These are phyloP conservation scores for Geranium rotundifolium DNA, from an alignment of 345 rosid species.

Conservation along the genomic window DNA sequence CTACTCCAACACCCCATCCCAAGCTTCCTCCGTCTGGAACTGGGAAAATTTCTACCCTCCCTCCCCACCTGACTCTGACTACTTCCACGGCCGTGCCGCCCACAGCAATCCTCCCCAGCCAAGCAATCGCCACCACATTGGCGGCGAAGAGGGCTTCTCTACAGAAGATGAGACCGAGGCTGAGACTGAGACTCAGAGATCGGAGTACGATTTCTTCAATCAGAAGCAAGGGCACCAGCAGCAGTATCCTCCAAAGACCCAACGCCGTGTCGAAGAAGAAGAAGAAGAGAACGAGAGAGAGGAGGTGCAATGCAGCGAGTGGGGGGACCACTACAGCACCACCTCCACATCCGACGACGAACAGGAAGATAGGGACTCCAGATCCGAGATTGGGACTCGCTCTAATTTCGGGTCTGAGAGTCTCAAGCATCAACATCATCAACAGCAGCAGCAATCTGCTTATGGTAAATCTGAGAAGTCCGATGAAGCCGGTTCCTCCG, in stretches of 20 bases:
- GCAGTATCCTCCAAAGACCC: background rate
- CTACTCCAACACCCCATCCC: conserved; percentile 72
- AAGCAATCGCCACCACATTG: conserved; percentile 17
- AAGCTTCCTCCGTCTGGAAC: conserved; percentile 88
- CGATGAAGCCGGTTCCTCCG: conserved; percentile 36
- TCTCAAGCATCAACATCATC: conserved; percentile 10
- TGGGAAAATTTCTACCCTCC: conserved; percentile 98
- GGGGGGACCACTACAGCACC: conserved; percentile 72
- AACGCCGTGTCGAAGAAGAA: conserved; percentile 1
- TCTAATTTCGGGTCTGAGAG: conserved; percentile 45
- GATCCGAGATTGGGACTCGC: conserved; percentile 63
- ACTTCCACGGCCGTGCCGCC: conserved; percentile 38
- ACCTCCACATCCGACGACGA: conserved; percentile 47
- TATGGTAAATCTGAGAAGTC: conserved; percentile 26
- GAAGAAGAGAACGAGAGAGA: conserved; percentile 62
- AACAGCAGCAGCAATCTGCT: conserved; percentile 9
- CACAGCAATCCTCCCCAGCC: conserved; percentile 15
- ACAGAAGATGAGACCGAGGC: conserved; percentile 13
- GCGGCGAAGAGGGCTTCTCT: conserved; percentile 13
- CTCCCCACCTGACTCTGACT: conserved; percentile 89
- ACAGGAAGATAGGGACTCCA: conserved; percentile 32
- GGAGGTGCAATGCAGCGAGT: conserved; percentile 95
- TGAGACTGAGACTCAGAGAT: conserved; percentile 44
- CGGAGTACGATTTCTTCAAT: conserved; percentile 56
- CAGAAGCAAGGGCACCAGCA: background rate